Evolutionary conservation across 768 basidiomycete species (phyloP), one percentile per base, ranked within the genome.

Genomic region (Boletus vinaceobasis): DNA sequence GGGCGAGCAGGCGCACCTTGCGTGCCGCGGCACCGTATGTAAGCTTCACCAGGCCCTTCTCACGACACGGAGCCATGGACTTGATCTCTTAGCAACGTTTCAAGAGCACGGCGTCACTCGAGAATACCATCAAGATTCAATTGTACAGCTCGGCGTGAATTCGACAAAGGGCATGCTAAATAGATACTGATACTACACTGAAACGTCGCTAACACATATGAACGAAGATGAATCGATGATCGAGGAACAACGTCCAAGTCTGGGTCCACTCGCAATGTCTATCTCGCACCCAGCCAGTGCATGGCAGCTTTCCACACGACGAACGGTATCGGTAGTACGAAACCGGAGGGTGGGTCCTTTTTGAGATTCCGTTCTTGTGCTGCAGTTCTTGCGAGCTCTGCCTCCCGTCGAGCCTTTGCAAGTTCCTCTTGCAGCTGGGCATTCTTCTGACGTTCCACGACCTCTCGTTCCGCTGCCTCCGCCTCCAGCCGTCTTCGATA

Each of bases 291-390:
- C 13, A 72, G 47, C 69, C 71, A 70, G n/a, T 62, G 56, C 71
- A 70, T 60, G 1, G 69, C 69, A 9, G 69, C 69, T 21, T 57
- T 70, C 69, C 69, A 70, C 10, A 70, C 65, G 19, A 70, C 71
- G 43, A 72, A 70, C 6, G 69, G 69, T 49, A 72, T 72, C 7
- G 71, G 69, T 19, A 70, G 45, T 31, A 71, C 43, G 55, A 72
- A 65, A 26, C 60, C 54, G 7, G 69, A 55, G 3, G 68, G 62
- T 6, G 71, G 55, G 35, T 72, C 71, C 47, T 57, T 70, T 61
- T 65, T 71, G 45, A 52, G 14, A 32, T 38, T 11, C 27, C 70
- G 60, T 37, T 72, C 66, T 14, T 71, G 62, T 8, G 59, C 62
- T 39, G 60, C 60, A 15, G 57, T 42, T 46, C 47, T 61, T 26